Conservation (phyloP, 768 basidiomycete genomes). For the Pleurotus sapidus region DNA sequence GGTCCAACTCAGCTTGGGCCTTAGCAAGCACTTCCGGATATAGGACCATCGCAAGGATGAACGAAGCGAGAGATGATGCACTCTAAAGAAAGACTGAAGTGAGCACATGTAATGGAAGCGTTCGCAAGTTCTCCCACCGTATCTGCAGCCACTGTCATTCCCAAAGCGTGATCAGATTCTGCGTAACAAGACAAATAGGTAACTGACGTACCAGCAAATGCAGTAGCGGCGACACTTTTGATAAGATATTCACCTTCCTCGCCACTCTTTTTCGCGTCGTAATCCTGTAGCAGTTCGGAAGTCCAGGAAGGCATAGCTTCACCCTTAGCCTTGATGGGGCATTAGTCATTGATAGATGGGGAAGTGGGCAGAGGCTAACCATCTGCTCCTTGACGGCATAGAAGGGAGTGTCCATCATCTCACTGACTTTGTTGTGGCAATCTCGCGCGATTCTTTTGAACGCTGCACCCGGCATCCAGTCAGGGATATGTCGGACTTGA, state of each 20-base stretch:
- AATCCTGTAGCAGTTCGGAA: constrained; percentile 8
- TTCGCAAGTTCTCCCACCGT: constrained; percentile 10
- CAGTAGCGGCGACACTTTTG: constrained; percentile 11
- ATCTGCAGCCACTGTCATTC: constrained; percentile 11
- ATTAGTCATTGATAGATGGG: neutral
- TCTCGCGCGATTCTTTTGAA: constrained; percentile 13
- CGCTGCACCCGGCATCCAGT: constrained; percentile 8
- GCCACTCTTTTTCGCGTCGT: constrained; percentile 1
- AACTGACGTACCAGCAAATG: neutral
- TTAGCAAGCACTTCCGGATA: constrained; percentile 19
- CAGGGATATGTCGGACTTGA: constrained; percentile 3
- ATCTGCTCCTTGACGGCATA: constrained; percentile 9
- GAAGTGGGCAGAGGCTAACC: neutral
- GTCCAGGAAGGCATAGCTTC: constrained; percentile 14
- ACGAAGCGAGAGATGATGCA: constrained; percentile 11
- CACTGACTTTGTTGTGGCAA: neutral
- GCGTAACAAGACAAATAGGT: neutral
- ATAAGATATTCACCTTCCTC: constrained; percentile 12
- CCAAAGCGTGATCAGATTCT: neutral
- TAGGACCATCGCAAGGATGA: constrained; percentile 21
- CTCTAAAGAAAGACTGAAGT: neutral
- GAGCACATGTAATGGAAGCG: neutral
- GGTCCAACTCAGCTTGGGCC: constrained; percentile 26
- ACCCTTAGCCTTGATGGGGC: constrained; percentile 11
- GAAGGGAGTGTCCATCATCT: constrained; percentile 11